Base-by-base conservation (phyloP, 768 basidiomycete species). In the Gloeopeniophorella convolvens region DNA sequence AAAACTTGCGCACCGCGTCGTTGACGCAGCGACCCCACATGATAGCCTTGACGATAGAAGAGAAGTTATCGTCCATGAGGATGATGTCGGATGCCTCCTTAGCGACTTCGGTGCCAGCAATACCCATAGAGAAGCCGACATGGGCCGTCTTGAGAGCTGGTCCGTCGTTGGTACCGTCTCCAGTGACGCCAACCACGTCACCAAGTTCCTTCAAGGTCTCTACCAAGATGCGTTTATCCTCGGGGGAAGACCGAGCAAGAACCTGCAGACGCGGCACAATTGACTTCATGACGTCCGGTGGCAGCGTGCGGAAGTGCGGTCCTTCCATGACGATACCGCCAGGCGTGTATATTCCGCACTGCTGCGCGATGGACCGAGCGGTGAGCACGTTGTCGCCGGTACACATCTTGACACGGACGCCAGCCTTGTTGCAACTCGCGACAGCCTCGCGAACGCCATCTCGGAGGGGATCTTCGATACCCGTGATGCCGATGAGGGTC, bases 1-100 rank as follows among this genome's bases (percentile, higher is more conserved):
- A 64, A 72, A 98, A 99, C 72, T 98, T 99, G 64, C 86, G 83
- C 43, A 98, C 96, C 0, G 94, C 83, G 62, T 99, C 96, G 66
- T 97, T 99, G 55, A 99, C 95, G 61, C 92, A 95, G 42, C 96
- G 89, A 35, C 96, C 96, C 95, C 96, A 98, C 75, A 96, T 93
- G 60, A 98, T 96, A 48, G 96, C 96, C 60, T 91, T 85, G 58
- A 97, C 91, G 61, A 99, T 94, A 2, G 90, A 94, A 4, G 90
- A 72, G 65, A 99, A 98, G 65, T 95, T 94, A 68, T 94, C 92
- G 64, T 93, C 89, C 94, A 96, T 96, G 34, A 97, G 80, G 60
- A 98, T 94, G 62, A 99, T 96, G 61, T 99, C 96, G 6, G 95
- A 97, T 1, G 96, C 96, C 66, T 97, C 94, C 68, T 99, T 98